These are phyloP conservation scores for Leccinum barrowsii DNA, from an alignment of 768 basidiomycete genomes.

Conservation along the genomic window DNA sequence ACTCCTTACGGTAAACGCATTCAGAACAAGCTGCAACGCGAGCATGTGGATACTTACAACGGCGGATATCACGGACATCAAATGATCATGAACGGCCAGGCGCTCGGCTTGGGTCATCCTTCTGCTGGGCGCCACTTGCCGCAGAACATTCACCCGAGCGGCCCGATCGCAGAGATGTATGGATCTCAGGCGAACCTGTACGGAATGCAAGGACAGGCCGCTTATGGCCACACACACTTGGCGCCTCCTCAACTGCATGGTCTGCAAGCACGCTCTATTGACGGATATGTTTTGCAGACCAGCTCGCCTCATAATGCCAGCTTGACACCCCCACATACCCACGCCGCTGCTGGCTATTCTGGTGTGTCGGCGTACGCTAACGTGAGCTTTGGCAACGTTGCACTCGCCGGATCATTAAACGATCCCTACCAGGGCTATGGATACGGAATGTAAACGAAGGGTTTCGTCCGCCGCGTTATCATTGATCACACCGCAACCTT, in stretches of 20 bases:
- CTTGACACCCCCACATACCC: conserved; percentile 54
- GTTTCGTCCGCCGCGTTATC: conserved; percentile 27
- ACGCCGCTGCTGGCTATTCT: conserved; percentile 53
- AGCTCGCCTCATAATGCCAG: conserved; percentile 63
- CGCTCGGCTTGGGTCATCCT: conserved; percentile 42
- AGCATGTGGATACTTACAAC: conserved; percentile 72
- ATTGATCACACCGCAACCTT: conserved; percentile 10
- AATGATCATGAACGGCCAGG: conserved; percentile 55
- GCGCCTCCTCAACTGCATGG: conserved; percentile 49
- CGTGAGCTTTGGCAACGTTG: conserved; percentile 48
- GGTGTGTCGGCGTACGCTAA: conserved; percentile 51
- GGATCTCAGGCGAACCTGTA: conserved; percentile 61
- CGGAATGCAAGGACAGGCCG: conserved; percentile 50
- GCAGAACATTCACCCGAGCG: conserved; percentile 48
- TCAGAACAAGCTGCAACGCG: conserved; percentile 96
- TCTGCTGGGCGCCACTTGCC: conserved; percentile 54
- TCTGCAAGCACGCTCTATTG: conserved; percentile 70
- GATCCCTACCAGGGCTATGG: conserved; percentile 80
- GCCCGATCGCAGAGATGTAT: conserved; percentile 64
- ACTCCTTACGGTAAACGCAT: conserved; percentile 99
- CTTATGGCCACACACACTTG: conserved; percentile 58
- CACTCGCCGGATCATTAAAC: conserved; percentile 51
- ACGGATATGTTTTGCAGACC: conserved; percentile 78
- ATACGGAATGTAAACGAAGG: conserved; percentile 67
- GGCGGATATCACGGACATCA: conserved; percentile 58